Evolutionary conservation across 257 asterid species (phyloP), one percentile per base, ranked within the genome.

Genomic region (Vinca minor): DNA sequence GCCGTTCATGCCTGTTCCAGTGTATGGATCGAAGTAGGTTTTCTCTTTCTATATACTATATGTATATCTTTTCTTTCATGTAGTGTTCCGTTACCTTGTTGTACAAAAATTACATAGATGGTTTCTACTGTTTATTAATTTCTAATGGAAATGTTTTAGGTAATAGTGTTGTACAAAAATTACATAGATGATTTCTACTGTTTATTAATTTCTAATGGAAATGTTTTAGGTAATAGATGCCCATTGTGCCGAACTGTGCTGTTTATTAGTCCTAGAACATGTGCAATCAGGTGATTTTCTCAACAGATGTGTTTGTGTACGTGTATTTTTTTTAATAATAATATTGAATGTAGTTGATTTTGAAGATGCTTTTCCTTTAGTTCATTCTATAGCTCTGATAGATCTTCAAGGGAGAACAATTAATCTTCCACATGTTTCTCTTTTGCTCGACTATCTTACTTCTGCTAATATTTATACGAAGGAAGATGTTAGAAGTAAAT

Each of bases 191-290:
- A 38, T 62, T 28, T 20, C 14, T 46, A n/a, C 29, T 4, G 1
- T 52, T 65, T n/a, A 42, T 41, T 56, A 25, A 52, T 14, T 26
- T 34, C 21, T 67, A 29, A 25, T 26, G 44, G 18, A 70, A n/a
- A 64, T 35, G 53, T 77, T 69, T 64, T 84, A 93, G 99, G 91
- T 72, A 89, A 93, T 71, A 74, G 85, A 70, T 93, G 99, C 64
- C 99, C 99, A 17, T 69, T 93, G 63, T 93, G 99, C 80, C 94
- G 97, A 61, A 93, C 97, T 5, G 90, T 93, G 77, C 82, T 93
- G 46, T 84, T 89, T 65, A 69, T 87, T 69, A 85, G 95, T 72
- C 90, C 94, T 61, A 76, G 94, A 66, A 81, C 96, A 5, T 85
- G 96, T 63, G 75, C 99, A 14, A 75, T 87, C 77, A 93, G 96